Conservation (phyloP, 2,329 filamentous ascomycete species). For the Colletotrichum filicis region DNA sequence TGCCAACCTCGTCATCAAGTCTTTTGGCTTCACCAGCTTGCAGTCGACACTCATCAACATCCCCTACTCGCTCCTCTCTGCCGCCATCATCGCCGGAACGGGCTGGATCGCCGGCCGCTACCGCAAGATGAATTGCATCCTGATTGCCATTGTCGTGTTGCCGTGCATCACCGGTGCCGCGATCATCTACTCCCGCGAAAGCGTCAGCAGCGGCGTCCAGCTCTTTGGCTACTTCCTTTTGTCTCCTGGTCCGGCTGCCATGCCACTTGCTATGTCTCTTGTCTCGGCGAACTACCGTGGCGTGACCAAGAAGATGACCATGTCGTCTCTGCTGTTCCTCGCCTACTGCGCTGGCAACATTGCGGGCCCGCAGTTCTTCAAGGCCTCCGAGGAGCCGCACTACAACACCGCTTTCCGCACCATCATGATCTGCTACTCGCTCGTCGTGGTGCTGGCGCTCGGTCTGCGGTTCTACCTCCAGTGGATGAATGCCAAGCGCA, state of each 20-base stretch:
- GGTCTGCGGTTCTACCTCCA: conserved; percentile 59
- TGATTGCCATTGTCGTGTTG: conserved; percentile 61
- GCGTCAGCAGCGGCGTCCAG: conserved; percentile 54
- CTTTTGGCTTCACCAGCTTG: conserved; percentile 65
- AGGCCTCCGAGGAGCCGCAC: conserved; percentile 57
- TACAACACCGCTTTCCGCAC: conserved; percentile 65
- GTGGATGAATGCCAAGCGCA: conserved; percentile 55
- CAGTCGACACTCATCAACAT: conserved; percentile 68
- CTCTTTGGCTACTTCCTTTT: conserved; percentile 69
- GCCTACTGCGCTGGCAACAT: conserved; percentile 68
- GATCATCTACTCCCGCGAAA: conserved; percentile 60
- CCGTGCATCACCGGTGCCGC: conserved; percentile 64
- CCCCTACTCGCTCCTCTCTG: conserved; percentile 65
- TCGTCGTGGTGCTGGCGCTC: conserved; percentile 57
- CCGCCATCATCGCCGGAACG: conserved; percentile 57
- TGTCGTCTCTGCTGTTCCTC: conserved; percentile 65
- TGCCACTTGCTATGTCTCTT: conserved; percentile 66
- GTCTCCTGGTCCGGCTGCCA: conserved; percentile 61
- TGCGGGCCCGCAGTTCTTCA: conserved; percentile 66
- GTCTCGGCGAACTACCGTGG: conserved; percentile 67
- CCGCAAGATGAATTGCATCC: conserved; percentile 61
- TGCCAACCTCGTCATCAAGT: conserved; percentile 65
- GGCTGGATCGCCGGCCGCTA: conserved; percentile 64
- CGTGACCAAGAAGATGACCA: conserved; percentile 70
- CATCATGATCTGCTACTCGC: conserved; percentile 66